phyloP scores from a whole-genome alignment of 192 early-diverging fungal genomes.

The Coemansia sp. region DNA sequence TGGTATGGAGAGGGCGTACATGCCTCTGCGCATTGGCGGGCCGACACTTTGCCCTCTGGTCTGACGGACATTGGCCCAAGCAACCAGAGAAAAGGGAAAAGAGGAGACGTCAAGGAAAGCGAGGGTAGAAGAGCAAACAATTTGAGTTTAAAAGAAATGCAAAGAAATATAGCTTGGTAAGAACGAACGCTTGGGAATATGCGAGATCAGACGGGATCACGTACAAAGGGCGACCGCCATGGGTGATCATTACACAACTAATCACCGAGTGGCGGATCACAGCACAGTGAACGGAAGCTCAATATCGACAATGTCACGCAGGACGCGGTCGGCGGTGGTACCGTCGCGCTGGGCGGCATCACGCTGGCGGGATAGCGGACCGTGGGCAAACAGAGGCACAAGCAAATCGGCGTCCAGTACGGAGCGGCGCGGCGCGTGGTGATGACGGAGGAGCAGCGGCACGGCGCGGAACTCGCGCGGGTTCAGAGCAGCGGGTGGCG shows the following conservation, averaged over 20 bases:
- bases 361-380: slow-evolving; percentile 67
- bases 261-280: slow-evolving; percentile 3
- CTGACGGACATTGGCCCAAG: no score
- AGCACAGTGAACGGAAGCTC: slow-evolving; percentile 16
- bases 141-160: no score
- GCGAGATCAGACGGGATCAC: neutral
- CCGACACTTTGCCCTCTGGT: no score
- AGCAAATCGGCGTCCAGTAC: slow-evolving; percentile 88
- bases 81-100: no score
- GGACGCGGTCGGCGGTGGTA: slow-evolving; percentile 72
- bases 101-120: neutral
- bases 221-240: no score
- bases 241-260: neutral
- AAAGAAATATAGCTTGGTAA: neutral
- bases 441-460: slow-evolving; percentile 63
- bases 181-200: no score
- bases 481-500: slow-evolving; percentile 87
- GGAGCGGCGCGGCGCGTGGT: slow-evolving; percentile 69
- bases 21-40: no score
- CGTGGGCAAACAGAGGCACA: slow-evolving; percentile 62
- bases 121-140: no score
- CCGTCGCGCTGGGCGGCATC: slow-evolving; percentile 92
- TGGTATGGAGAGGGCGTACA: no score
- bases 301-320: slow-evolving; percentile 38
- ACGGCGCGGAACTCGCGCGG: slow-evolving; percentile 79